Evolutionary conservation across 2,329 filamentous ascomycete species (phyloP).

Genomic region (Fusarium coicis): DNA sequence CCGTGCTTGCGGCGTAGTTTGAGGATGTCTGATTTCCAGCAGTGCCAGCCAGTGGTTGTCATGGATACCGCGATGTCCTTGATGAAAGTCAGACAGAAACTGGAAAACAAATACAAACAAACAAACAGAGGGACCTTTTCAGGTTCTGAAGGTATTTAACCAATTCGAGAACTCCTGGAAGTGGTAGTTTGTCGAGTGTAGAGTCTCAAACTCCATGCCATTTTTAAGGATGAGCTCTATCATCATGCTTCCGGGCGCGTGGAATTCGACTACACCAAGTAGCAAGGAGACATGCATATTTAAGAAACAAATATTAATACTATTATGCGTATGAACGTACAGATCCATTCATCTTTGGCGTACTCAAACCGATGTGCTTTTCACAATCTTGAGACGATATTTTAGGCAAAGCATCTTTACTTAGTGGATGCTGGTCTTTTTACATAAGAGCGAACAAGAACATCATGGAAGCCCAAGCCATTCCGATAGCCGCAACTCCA

Average conservation of each 20-base stretch:
- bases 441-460: constrained; percentile 11
- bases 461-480: not conserved
- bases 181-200: not conserved
- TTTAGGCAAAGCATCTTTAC: too few relatives aligned
- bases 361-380: not conserved
- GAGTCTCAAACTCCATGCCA: not conserved
- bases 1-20: not conserved
- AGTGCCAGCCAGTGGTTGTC: not conserved
- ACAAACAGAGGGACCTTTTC: not conserved
- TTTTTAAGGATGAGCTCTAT: not conserved
- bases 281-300: too few relatives aligned
- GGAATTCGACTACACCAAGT: accelerated
- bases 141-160: too few relatives aligned
- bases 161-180: not conserved
- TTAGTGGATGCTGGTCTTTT: not conserved
- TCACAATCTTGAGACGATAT: too few relatives aligned
- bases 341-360: not conserved
- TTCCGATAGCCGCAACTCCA: not conserved
- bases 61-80: not conserved
- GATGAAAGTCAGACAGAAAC: accelerated
- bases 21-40: not conserved
- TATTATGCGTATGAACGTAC: not conserved
- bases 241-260: too few relatives aligned
- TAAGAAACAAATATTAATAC: not conserved
- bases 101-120: not conserved